A percentile compares a stretch with the other conserved stretches of the same genome.
These are phyloP conservation scores for Hondaea fermentalgiana DNA, from an alignment of 108 stramenopile species.

Conservation along the genomic window DNA sequence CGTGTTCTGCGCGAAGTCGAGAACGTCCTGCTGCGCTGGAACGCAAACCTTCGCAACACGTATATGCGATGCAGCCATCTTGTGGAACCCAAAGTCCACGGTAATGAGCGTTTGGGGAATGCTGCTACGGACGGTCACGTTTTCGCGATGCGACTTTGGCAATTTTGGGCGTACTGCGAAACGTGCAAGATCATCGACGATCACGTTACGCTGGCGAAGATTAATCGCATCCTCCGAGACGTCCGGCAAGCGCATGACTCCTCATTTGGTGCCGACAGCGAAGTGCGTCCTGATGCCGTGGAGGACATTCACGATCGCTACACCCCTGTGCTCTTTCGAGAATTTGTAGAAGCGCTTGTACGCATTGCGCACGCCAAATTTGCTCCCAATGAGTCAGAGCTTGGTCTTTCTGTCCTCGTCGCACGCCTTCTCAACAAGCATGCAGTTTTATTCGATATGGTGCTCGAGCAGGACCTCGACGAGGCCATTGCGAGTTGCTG, in stretches of 20 bases:
- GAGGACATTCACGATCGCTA: not conserved
- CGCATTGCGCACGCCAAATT: not conserved
- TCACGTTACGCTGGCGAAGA: not conserved
- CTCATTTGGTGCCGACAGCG: not conserved
- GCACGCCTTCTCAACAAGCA: not conserved
- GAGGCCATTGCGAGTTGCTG: not conserved
- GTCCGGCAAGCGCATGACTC: not conserved
- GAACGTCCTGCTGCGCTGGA: not conserved
- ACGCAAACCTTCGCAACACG: not conserved
- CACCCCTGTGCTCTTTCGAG: not conserved
- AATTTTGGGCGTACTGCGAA: not conserved
- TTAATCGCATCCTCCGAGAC: not conserved
- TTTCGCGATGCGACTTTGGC: not conserved
- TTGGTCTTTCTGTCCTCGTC: not conserved
- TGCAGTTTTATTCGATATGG: not conserved
- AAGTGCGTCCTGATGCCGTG: not conserved
- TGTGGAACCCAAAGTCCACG: not conserved
- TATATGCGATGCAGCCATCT: not conserved
- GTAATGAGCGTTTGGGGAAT: too few relatives aligned
- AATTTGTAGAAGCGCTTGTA: slow-evolving; percentile 15
- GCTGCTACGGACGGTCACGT: not conserved
- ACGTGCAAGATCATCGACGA: not conserved
- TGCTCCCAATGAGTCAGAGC: not conserved
- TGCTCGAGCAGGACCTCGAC: not conserved
- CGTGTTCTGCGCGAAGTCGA: not conserved